Evolutionary conservation across 257 asterid species (phyloP), one percentile per base, ranked within the genome.

Genomic region (Ocimum tenuiflorum): DNA sequence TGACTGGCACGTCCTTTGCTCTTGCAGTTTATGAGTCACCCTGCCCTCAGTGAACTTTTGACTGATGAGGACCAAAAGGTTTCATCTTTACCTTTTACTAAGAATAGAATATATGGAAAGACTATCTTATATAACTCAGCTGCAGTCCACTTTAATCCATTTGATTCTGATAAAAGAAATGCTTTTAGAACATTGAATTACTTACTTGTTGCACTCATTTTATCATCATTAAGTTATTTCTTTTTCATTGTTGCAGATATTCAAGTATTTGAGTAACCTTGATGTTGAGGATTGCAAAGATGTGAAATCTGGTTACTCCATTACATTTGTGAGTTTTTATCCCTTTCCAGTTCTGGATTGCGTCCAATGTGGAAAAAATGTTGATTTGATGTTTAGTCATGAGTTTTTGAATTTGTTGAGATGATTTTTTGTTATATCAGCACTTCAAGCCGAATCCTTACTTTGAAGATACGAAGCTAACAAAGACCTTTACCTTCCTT

Each of bases 31-130:
- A 67, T 80, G 81, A 94, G 95, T 60, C 99, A 94, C 73, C 99
- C 99, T 58, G 96, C 85, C 24, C 88, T 94, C 65, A 73, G 95
- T 61, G 96, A 84, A 63, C 91, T 94, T 75, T 77, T 94, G 76
- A 86, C 88, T 47, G 99, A 87, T 62, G 96, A 89, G 78, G 99
- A 94, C 80, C 96, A 88, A 72, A 88, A 88, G 95, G 96, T 88
- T 68, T 67, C 63, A 4, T n/a, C 56, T 55, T 46, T 62, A 9
- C 59, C 71, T 13, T 54, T n/a, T n/a, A 51, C 15, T 67, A 46
- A 58, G 47, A 47, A 56, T 48, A 56, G 18, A 47, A 22, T 18
- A 59, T 39, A 20, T 20, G 11, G 35, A 38, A 17, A 50, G 35
- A 18, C 24, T 23, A 42, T 67, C 24, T 47, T 58, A 4, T 27